phyloP scores from a whole-genome alignment of 1,284 basidiomycete species.

The Pholiota adiposa region DNA sequence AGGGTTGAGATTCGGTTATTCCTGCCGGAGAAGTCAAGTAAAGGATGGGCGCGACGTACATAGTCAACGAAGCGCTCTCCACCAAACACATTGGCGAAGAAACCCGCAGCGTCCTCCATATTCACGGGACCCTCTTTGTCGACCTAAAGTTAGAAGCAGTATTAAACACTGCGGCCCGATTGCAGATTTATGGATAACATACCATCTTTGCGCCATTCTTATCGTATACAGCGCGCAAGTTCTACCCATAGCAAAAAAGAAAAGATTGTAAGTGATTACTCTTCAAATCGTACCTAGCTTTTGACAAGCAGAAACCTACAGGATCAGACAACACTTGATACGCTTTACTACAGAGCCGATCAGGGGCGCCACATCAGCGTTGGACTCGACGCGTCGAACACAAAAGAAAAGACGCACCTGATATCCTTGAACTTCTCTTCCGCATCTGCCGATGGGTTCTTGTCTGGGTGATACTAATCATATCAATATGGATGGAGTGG shows the following conservation, averaged over 20 bases:
- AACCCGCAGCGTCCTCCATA: slow-evolving; percentile 87
- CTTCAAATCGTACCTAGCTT: slow-evolving; percentile 10
- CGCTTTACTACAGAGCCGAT: slow-evolving; percentile 67
- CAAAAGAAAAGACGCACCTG: slow-evolving; percentile 52
- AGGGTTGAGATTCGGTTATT: not conserved
- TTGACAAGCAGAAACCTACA: slow-evolving; percentile 45
- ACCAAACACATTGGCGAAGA: slow-evolving; percentile 93
- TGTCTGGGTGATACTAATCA: slow-evolving; percentile 88
- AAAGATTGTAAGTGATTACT: not conserved
- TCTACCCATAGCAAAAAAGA: slow-evolving; percentile 45
- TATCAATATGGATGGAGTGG: not conserved
- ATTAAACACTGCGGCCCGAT: not conserved
- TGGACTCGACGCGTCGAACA: slow-evolving; percentile 14
- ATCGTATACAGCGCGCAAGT: slow-evolving; percentile 91
- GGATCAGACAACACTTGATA: slow-evolving; percentile 89
- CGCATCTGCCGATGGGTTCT: slow-evolving; percentile 87
- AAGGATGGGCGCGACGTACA: slow-evolving; percentile 51
- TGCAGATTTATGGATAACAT: slow-evolving; percentile 21
- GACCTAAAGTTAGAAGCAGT: slow-evolving; percentile 39
- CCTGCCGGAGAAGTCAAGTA: not conserved
- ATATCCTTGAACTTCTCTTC: slow-evolving; percentile 96
- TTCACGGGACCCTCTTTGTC: slow-evolving; percentile 72
- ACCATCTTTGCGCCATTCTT: slow-evolving; percentile 93
- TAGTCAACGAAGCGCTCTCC: slow-evolving; percentile 88
- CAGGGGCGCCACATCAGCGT: slow-evolving; percentile 15